Percentiles rank a stretch among this genome's conserved stretches.
Evolutionary conservation across 768 basidiomycete genomes (phyloP).

Genomic region (Russula griseocarnosa): DNA sequence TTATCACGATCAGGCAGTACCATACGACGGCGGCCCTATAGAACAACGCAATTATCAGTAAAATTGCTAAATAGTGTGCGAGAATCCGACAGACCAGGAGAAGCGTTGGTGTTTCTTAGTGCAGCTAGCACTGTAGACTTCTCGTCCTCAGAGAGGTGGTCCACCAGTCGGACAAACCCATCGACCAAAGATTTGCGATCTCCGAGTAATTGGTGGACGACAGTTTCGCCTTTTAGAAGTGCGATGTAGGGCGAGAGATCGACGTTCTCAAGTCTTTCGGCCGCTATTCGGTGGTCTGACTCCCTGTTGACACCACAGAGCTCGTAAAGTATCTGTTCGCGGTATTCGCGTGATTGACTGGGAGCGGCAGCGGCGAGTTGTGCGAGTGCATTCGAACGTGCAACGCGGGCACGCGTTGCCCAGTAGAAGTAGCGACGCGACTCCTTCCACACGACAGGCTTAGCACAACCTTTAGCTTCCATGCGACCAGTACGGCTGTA

Average conservation of each 20-base stretch:
- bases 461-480: conserved; percentile 96
- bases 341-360: conserved; percentile 61
- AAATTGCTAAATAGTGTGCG: neutral
- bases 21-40: conserved; percentile 43
- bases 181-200: conserved; percentile 75
- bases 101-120: conserved; percentile 55
- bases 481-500: conserved; percentile 86
- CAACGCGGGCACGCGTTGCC: conserved; percentile 80
- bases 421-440: conserved; percentile 91
- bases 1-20: conserved; percentile 16
- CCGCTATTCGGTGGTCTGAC: conserved; percentile 53
- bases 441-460: conserved; percentile 80
- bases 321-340: conserved; percentile 57
- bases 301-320: conserved; percentile 52
- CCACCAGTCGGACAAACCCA: conserved; percentile 68
- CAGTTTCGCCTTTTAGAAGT: conserved; percentile 65
- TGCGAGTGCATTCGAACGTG: conserved; percentile 59
- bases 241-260: conserved; percentile 59
- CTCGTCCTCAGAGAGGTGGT: conserved; percentile 70
- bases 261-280: conserved; percentile 65
- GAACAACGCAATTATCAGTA: conserved; percentile 21
- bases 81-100: conserved; percentile 48
- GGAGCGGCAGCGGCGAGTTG: conserved; percentile 70
- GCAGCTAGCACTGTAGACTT: conserved; percentile 54
- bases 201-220: conserved; percentile 62